Base-by-base conservation (phyloP, 2,329 filamentous ascomycete species). In the Nakataea oryzae region DNA sequence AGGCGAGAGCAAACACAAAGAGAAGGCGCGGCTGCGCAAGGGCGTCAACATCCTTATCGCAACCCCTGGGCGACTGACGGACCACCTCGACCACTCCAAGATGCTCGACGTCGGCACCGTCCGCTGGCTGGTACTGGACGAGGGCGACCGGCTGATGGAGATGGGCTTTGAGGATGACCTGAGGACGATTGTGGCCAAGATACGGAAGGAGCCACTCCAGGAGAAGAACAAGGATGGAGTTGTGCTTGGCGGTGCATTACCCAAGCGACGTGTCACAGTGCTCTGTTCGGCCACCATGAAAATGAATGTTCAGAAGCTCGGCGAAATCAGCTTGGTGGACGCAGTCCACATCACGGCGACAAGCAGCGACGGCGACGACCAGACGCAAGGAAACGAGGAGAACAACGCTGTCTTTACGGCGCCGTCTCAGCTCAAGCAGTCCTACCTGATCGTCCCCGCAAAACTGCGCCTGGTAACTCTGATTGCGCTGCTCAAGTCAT, bases 121-220 rank as follows among this genome's bases (percentile, higher is more conserved):
- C 5, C 83, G 93, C 64, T 99, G 95, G 95, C 78, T 99, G 28
- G 87, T 99, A 2, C 81, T 99, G 7, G 95, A 99, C 69, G 95
- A 99, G 75, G 95, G 95, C 32, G 95, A 99, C 79, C 85, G 95
- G n/a, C 79, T 99, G 72, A 97, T 99, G 93, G 95, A 99, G 71
- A 82, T 97, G 70, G 95, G 95, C 0, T 99, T 99, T 68, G 95
- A 97, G 74, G 87, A 97, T 61, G 93, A 97, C 70, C 85, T 99
- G 64, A 89, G 90, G 70, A 89, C 88, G 64, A 93, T 97, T 66
- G 89, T 99, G 21, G 81, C 85, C 62, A 89, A 89, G 65, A 84
- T 97, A 62, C 87, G 92, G 65, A 77, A 86, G 57, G 82, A 88
- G 62, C 75, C 79, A 32, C 72, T 88, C 26, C 78, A 81, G 50